Conservation (phyloP, 306 rosid species). For the Inga laurina region DNA sequence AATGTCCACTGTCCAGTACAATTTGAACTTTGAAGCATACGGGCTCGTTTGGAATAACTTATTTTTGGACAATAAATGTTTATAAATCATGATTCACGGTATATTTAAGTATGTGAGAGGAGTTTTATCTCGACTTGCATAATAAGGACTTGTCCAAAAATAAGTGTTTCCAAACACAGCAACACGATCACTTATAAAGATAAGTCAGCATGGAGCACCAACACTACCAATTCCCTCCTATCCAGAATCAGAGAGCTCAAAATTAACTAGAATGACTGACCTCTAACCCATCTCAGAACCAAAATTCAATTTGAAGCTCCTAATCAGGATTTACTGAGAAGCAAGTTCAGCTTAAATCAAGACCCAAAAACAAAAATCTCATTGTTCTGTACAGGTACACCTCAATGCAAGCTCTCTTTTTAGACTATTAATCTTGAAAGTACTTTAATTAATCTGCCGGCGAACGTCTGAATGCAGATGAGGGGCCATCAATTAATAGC, state of each 20-base stretch:
- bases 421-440: not conserved
- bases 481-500: not conserved
- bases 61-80: too few species aligned
- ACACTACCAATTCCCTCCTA: not conserved
- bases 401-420: not conserved
- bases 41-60: too few species aligned
- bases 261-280: not conserved
- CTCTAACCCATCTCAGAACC: not conserved
- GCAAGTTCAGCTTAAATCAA: constrained; percentile 9
- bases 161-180: too few species aligned
- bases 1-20: not conserved
- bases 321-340: not conserved
- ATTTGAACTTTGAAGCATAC: not conserved
- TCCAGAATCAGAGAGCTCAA: not conserved
- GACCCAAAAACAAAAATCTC: constrained; percentile 11
- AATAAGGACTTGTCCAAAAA: too few species aligned
- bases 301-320: not conserved
- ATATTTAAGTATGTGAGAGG: too few species aligned
- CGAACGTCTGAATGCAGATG: constrained; percentile 6
- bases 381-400: not conserved
- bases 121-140: too few species aligned
- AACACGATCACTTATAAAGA: not conserved
- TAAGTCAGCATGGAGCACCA: not conserved
- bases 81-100: too few species aligned
- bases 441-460: not conserved